Evolutionary conservation across 768 basidiomycete species (phyloP).

Genomic region (Candolleomyces aberdarensis): DNA sequence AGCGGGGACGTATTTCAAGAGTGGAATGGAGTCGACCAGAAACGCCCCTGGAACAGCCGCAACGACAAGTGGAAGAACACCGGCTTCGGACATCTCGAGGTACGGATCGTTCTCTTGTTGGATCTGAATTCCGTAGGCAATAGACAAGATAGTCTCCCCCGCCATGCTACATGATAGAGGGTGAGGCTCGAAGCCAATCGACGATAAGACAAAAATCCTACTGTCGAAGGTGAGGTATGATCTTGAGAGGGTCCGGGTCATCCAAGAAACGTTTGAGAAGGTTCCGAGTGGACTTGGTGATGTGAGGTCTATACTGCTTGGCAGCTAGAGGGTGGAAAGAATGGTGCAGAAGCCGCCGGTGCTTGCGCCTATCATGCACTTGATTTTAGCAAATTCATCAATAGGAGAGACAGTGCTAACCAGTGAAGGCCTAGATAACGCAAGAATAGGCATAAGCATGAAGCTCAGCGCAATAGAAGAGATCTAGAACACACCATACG

Average conservation of each 20-base stretch:
- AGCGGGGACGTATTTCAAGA: slow-evolving; percentile 24
- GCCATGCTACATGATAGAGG: slow-evolving; percentile 22
- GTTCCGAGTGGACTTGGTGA: slow-evolving; percentile 23
- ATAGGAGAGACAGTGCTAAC: slow-evolving; percentile 1
- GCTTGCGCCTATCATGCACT: slow-evolving; percentile 24
- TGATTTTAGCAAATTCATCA: too few relatives aligned
- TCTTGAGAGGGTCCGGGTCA: slow-evolving; percentile 13
- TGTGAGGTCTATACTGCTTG: slow-evolving; percentile 20
- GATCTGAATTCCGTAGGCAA: slow-evolving; percentile 35
- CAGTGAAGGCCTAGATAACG: slow-evolving; percentile 14
- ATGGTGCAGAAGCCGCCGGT: slow-evolving; percentile 28
- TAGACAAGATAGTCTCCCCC: slow-evolving; percentile 28
- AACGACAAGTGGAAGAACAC: slow-evolving; percentile 15
- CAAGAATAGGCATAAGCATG: slow-evolving; percentile 1
- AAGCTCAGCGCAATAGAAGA: neutral
- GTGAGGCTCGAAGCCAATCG: neutral
- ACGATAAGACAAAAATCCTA: neutral
- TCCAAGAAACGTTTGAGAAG: slow-evolving; percentile 27
- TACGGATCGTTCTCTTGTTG: slow-evolving; percentile 27
- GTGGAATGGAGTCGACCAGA: slow-evolving; percentile 27
- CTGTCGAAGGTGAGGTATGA: neutral
- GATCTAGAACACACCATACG: slow-evolving; percentile 19
- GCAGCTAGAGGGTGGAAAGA: slow-evolving; percentile 26
- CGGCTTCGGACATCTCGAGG: slow-evolving; percentile 22
- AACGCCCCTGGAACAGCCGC: slow-evolving; percentile 27